Evolutionary conservation across 306 rosid species (phyloP).

Genomic region (Fragaria ananassa): DNA sequence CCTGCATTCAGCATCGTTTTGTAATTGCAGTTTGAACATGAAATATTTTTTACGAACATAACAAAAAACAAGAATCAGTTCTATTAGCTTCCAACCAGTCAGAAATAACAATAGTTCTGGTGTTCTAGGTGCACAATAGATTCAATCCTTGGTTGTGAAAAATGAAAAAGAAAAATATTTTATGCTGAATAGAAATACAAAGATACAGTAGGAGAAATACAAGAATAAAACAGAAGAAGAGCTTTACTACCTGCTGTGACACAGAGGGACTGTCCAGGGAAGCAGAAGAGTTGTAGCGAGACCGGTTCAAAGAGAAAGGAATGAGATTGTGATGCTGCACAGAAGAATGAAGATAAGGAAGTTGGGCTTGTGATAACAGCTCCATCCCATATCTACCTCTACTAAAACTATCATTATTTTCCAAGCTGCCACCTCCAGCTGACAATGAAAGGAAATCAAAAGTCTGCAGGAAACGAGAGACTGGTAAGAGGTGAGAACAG

Average conservation of each 20-base stretch:
- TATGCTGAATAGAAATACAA: not conserved
- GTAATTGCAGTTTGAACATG: not conserved
- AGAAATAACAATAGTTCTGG: not conserved
- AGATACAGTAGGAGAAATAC: not conserved
- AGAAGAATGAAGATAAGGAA: slow-evolving; percentile 44
- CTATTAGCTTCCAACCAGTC: not conserved
- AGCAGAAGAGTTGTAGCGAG: slow-evolving; percentile 38
- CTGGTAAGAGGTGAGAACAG: slow-evolving; percentile 33
- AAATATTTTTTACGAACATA: not conserved
- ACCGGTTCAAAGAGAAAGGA: slow-evolving; percentile 43
- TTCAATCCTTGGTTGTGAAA: not conserved
- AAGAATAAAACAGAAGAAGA: slow-evolving; percentile 6
- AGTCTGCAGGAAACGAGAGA: slow-evolving; percentile 42
- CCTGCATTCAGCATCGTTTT: slow-evolving; percentile 35
- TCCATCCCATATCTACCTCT: slow-evolving; percentile 40
- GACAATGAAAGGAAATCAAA: slow-evolving; percentile 59
- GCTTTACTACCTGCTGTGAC: slow-evolving; percentile 49
- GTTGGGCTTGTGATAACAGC: slow-evolving; percentile 42
- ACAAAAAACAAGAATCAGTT: not conserved
- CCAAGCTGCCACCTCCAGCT: slow-evolving; percentile 40
- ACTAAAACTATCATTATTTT: slow-evolving; percentile 30
- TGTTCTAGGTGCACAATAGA: not conserved
- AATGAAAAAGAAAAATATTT: not conserved
- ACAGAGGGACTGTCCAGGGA: slow-evolving; percentile 41
- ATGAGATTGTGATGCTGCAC: slow-evolving; percentile 39